A percentile compares a stretch with the other conserved stretches of the same genome.
phyloP scores from a whole-genome alignment of 2,329 filamentous ascomycete genomes.

The Dothistroma pini region DNA sequence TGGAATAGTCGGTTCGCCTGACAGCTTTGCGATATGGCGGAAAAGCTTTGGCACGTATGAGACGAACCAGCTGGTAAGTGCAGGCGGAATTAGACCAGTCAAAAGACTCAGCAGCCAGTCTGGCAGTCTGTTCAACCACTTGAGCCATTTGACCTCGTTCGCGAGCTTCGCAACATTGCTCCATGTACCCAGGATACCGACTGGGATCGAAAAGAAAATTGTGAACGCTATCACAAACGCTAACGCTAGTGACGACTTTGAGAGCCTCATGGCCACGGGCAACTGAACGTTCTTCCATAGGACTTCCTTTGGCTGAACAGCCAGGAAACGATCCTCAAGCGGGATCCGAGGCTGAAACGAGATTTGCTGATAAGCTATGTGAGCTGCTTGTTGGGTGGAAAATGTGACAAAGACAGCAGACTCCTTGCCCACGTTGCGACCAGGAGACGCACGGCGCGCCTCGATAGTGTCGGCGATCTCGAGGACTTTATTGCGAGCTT shows the following conservation, averaged over 20 bases:
- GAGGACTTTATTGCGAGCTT: conserved; percentile 70
- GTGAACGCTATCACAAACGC: conserved; percentile 35
- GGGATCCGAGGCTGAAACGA: conserved; percentile 33
- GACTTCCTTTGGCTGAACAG: conserved; percentile 45
- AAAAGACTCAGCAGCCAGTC: conserved; percentile 30
- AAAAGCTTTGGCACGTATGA: conserved; percentile 37
- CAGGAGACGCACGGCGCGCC: conserved; percentile 53
- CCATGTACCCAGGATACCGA: conserved; percentile 34
- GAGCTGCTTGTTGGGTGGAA: conserved; percentile 72
- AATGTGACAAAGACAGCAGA: conserved; percentile 88
- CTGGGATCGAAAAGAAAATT: conserved; percentile 37
- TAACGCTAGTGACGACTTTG: conserved; percentile 30
- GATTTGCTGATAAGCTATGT: conserved; percentile 68
- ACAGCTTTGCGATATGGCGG: conserved; percentile 34
- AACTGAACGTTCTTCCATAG: conserved; percentile 47
- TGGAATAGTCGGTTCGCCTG: conserved; percentile 39
- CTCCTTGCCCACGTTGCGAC: conserved; percentile 58
- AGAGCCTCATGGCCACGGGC: conserved; percentile 27
- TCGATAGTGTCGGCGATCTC: conserved; percentile 68
- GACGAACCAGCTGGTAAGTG: conserved; percentile 32
- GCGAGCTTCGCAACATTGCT: conserved; percentile 35
- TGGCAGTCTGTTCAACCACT: conserved; percentile 33
- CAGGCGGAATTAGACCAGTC: conserved; percentile 33
- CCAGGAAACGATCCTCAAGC: conserved; percentile 42
- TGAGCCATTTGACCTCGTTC: conserved; percentile 28